These are phyloP conservation scores for Pichia ethanolica DNA, from an alignment of 805 yeast genomes.

Conservation along the genomic window DNA sequence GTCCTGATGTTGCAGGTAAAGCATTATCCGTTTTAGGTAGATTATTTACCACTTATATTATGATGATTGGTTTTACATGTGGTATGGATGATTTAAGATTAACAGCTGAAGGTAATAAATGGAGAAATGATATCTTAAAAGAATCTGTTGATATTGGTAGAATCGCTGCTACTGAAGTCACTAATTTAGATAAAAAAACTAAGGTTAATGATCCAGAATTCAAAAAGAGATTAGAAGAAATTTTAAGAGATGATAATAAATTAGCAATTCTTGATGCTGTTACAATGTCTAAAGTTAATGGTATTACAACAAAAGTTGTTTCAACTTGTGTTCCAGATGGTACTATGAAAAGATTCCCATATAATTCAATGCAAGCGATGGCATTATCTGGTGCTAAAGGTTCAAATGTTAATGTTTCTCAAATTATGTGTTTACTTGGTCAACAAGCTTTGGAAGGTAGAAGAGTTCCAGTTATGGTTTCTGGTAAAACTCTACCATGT, in stretches of 20 bases:
- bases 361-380: slow-evolving; percentile 98
- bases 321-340: slow-evolving; percentile 93
- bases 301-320: slow-evolving; percentile 91
- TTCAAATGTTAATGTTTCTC: slow-evolving; percentile 95
- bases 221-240: slow-evolving; percentile 84
- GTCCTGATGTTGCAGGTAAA: slow-evolving; percentile 84
- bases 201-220: slow-evolving; percentile 59
- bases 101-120: slow-evolving; percentile 81
- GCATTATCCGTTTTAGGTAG: slow-evolving; percentile 89
- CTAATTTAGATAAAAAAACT: slow-evolving; percentile 59
- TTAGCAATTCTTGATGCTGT: slow-evolving; percentile 93
- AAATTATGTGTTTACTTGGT: slow-evolving; percentile 97
- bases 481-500: slow-evolving; percentile 94
- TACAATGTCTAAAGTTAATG: slow-evolving; percentile 85
- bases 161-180: slow-evolving; percentile 89
- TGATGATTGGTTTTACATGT: slow-evolving; percentile 92
- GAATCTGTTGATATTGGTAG: slow-evolving; percentile 79
- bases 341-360: slow-evolving; percentile 91
- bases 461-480: slow-evolving; percentile 98
- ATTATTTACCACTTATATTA: slow-evolving; percentile 87
- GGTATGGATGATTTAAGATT: slow-evolving; percentile 98
- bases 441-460: slow-evolving; percentile 99
- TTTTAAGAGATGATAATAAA: slow-evolving; percentile 86
- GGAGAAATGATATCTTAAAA: slow-evolving; percentile 79
- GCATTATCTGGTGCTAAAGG: slow-evolving; percentile 99